Conservation (phyloP, 257 asterid species). For the Ophiorrhiza pumila region DNA sequence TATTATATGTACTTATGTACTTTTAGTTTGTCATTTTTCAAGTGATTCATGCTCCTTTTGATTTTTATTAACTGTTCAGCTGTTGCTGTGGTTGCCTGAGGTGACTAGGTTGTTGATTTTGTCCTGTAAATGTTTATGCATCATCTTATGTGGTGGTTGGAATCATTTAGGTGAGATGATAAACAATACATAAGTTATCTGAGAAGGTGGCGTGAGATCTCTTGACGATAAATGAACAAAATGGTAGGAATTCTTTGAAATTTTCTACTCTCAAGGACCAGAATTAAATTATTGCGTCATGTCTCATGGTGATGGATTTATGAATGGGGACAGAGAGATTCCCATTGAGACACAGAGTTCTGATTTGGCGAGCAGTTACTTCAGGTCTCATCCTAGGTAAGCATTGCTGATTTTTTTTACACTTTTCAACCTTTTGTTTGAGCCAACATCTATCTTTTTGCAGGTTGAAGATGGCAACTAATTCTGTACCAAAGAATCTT, state of each 20-base stretch:
- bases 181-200: not conserved
- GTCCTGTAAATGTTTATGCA: not conserved
- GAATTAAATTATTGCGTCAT: not conserved
- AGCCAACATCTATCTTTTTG: conserved; percentile 20
- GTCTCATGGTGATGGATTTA: conserved; percentile 34
- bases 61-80: not conserved
- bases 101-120: not conserved
- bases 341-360: conserved; percentile 35
- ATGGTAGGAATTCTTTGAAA: not conserved
- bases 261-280: not conserved
- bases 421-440: conserved; percentile 17
- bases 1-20: not conserved
- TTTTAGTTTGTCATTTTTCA: not conserved
- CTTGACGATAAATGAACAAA: conserved; percentile 6
- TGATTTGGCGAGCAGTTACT: conserved; percentile 49
- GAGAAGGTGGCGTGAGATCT: conserved; percentile 7
- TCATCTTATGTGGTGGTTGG: conserved; percentile 12
- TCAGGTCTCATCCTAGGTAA: conserved; percentile 20
- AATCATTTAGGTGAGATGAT: not conserved
- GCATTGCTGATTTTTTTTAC: not conserved
- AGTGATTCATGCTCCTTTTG: not conserved
- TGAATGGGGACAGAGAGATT: conserved; percentile 42
- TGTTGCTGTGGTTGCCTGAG: conserved; percentile 1
- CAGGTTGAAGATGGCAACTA: conserved; percentile 54
- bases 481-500: conserved; percentile 38